phyloP scores from a whole-genome alignment of 2,329 filamentous ascomycete species.

The Fusarium anguioides region DNA sequence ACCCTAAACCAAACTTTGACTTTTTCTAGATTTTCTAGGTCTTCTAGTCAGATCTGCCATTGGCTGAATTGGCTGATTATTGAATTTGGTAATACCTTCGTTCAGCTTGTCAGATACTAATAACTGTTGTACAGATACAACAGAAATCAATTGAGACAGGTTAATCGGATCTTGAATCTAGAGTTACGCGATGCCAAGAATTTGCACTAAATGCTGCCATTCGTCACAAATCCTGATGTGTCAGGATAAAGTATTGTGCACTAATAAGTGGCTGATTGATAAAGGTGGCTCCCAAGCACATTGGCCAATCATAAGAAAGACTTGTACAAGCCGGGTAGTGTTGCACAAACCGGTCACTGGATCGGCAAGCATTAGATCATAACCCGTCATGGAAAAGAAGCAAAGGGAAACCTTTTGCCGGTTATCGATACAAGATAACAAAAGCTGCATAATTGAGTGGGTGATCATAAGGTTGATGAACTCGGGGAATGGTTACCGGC shows the following conservation, averaged over 20 bases:
- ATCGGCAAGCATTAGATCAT: constrained; percentile 41
- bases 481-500: constrained; percentile 3
- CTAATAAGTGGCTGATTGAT: constrained; percentile 38
- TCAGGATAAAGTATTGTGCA: constrained; percentile 19
- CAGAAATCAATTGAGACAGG: background rate
- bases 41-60: background rate
- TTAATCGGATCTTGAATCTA: constrained; percentile 4
- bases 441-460: constrained; percentile 12
- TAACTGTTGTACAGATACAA: background rate
- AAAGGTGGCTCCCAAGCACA: constrained; percentile 12
- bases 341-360: constrained; percentile 38
- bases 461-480: background rate
- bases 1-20: constrained; percentile 10
- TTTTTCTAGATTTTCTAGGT: constrained; percentile 5
- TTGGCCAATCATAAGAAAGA: constrained; percentile 16
- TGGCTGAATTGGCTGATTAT: background rate
- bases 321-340: background rate
- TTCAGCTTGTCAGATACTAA: background rate
- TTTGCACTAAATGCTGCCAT: constrained; percentile 18
- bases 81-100: background rate
- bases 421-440: constrained; percentile 20
- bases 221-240: constrained; percentile 19
- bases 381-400: constrained; percentile 32
- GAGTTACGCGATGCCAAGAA: constrained; percentile 10
- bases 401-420: constrained; percentile 14